Base-by-base conservation (phyloP, 805 yeast genomes). In the Spathaspora gorwiae region DNA sequence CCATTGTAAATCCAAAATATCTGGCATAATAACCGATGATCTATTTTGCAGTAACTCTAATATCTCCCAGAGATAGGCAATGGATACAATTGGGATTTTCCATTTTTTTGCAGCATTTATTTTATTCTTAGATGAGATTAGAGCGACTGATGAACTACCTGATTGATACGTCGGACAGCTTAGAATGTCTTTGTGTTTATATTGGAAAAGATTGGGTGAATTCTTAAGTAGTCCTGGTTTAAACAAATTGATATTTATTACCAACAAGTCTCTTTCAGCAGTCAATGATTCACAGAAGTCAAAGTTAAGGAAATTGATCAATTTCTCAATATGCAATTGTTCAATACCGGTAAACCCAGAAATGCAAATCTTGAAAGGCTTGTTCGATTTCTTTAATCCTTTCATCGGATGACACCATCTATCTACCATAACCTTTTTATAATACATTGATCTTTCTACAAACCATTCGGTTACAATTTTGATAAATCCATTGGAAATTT, bases 291-390 rank as follows among this genome's bases (percentile, higher is more conserved):
- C 78, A 39, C 72, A 65, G 44, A 73, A 71, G 35, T 68, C 66
- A 43, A 83, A 78, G 26, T 84, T 81, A 24, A 85, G 54, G 27
- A 75, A 57, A 14, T 66, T 55, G 7, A 88, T 70, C 37, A 92
- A 70, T 56, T 85, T 84, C 7, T 77, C 79, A 10, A 85, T 57
- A 62, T 88, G 96, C 36, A 86, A 64, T 13, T 80, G 64, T 61
- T 88, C 95, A 26, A 86, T 80, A 0, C 95, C 95, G 15, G 81
- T 74, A 59, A 84, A 88, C 3, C 96, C 96, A 3, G 88, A 78
- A 2, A 84, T 70, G 49, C 84, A 73, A 4, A 84, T 66, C 41
- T 56, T 56, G 48, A 60, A 64, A 36, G 53, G 52, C 15, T 44
- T 53, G 4, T 45, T 49, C 46, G 63, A 56, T 32, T 51, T 49